These are phyloP conservation scores for Euphorbia corollata DNA, from an alignment of 441 rosid genomes.

Conservation along the genomic window DNA sequence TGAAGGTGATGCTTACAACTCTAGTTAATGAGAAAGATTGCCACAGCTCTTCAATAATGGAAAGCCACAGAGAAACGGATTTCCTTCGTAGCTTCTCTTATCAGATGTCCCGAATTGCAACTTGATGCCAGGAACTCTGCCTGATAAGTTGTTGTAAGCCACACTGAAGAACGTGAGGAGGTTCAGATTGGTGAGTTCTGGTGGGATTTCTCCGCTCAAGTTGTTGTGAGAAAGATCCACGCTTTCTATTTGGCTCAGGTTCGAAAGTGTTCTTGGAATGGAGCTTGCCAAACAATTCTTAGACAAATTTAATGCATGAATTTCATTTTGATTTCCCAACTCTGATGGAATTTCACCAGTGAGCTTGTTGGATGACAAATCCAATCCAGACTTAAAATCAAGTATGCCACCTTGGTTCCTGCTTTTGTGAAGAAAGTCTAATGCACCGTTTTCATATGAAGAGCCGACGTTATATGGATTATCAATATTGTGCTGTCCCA, in stretches of 20 bases:
- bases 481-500: not conserved
- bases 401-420: constrained; percentile 7
- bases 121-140: constrained; percentile 11
- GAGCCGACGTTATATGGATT: not conserved
- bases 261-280: constrained; percentile 8
- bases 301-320: constrained; percentile 17
- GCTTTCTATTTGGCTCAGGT: constrained; percentile 10
- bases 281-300: constrained; percentile 12
- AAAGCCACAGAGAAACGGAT: constrained; percentile 11
- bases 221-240: constrained; percentile 20
- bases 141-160: constrained; percentile 20
- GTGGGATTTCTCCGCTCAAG: constrained; percentile 17
- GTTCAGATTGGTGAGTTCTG: not conserved
- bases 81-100: constrained; percentile 15
- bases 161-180: constrained; percentile 14
- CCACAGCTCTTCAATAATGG: constrained; percentile 4
- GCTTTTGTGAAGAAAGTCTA: constrained; percentile 1
- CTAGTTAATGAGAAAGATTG: not conserved
- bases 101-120: constrained; percentile 2
- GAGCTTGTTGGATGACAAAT: constrained; percentile 16
- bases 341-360: constrained; percentile 6
- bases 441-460: not conserved
- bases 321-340: constrained; percentile 1
- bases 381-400: constrained; percentile 9
- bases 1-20: not conserved